Conservation (phyloP, 176 grass and related monocot genomes). For the Oryza coarctata region DNA sequence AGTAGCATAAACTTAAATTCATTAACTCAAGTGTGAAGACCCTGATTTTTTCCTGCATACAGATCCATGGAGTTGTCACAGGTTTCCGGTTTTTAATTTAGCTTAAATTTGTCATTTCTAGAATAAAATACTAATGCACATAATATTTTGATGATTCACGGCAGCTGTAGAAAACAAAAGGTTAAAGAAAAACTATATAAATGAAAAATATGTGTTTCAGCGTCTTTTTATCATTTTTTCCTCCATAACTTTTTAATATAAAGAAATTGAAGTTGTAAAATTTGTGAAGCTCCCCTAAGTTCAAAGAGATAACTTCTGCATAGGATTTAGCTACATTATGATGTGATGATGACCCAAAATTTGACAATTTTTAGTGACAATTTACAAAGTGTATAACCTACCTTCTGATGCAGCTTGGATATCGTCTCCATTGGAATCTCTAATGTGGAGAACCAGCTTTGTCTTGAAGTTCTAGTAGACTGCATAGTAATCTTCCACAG, state of each 20-base stretch:
- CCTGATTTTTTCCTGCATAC: neutral
- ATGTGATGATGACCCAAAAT: neutral
- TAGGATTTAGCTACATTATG: neutral
- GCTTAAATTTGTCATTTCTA: neutral
- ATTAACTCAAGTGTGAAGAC: neutral
- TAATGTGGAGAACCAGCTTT: conserved; percentile 39
- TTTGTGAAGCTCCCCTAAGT: neutral
- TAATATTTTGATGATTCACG: neutral
- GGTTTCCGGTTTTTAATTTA: neutral
- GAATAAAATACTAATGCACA: neutral
- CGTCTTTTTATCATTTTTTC: neutral
- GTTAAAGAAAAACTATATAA: neutral
- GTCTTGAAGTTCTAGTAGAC: conserved; percentile 35
- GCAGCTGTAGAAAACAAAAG: neutral
- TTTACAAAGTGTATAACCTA: conserved; percentile 2
- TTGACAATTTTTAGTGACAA: neutral
- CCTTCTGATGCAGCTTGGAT: conserved; percentile 47
- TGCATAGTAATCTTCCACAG: conserved; percentile 50
- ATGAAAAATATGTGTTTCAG: neutral
- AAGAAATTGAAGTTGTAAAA: neutral
- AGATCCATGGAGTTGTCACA: neutral
- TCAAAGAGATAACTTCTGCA: neutral
- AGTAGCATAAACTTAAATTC: neutral
- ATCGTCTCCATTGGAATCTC: conserved; percentile 29
- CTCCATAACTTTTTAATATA: neutral